A percentile compares a stretch with the other conserved stretches of the same genome.
These are phyloP conservation scores for Paraconiothyrium brasiliense DNA, from an alignment of 2,329 filamentous ascomycete species.

Conservation along the genomic window DNA sequence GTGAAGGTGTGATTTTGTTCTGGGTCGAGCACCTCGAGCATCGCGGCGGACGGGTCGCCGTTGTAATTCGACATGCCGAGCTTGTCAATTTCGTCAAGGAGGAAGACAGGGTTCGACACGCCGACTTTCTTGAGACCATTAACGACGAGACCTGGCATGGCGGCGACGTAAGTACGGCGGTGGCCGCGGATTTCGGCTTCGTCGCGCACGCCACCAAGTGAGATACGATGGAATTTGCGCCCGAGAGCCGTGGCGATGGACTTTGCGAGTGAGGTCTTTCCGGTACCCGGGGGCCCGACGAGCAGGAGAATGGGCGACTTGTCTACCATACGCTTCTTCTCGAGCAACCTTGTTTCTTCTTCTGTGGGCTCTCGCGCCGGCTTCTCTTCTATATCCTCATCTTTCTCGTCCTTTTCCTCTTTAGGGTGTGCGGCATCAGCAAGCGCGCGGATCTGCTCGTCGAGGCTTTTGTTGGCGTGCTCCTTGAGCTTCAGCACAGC, in stretches of 20 bases:
- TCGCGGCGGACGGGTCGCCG: conserved; percentile 93
- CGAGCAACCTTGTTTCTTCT: conserved; percentile 75
- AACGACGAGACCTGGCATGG: conserved; percentile 97
- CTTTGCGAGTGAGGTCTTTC: conserved; percentile 94
- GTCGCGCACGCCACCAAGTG: conserved; percentile 91
- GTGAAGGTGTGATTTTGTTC: conserved; percentile 96
- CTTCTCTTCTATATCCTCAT: conserved; percentile 55
- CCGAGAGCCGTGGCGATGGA: conserved; percentile 92
- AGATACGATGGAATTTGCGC: conserved; percentile 96
- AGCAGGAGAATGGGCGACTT: conserved; percentile 96
- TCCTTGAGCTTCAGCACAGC: conserved; percentile 97
- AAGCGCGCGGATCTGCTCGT: conserved; percentile 74
- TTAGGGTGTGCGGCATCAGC: conserved; percentile 52
- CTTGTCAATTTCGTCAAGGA: conserved; percentile 98
- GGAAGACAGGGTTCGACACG: conserved; percentile 92
- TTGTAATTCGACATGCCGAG: conserved; percentile 90
- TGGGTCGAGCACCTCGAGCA: conserved; percentile 97
- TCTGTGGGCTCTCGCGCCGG: conserved; percentile 47
- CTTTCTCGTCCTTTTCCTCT: conserved; percentile 49
- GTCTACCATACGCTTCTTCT: conserved; percentile 86
- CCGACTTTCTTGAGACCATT: conserved; percentile 95
- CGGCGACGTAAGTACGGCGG: conserved; percentile 93
- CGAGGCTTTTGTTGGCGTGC: conserved; percentile 82
- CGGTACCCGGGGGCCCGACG: conserved; percentile 91
- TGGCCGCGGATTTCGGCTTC: conserved; percentile 97